Evolutionary conservation across 495 filamentous ascomycete genomes (phyloP).

Genomic region (Trypethelium eluteriae): DNA sequence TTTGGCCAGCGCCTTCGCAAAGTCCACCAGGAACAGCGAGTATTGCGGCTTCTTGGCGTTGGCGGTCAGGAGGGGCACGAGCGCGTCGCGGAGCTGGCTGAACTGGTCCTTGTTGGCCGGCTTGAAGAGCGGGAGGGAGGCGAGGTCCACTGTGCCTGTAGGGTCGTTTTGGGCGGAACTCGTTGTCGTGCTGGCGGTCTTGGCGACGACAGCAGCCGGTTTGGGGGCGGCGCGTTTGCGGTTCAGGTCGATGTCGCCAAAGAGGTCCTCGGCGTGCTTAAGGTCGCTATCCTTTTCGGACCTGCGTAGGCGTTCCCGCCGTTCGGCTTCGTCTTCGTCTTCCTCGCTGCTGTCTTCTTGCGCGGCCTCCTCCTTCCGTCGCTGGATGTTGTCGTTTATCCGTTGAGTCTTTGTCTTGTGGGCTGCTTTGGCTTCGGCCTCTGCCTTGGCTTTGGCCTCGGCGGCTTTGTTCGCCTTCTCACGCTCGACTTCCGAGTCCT

Average conservation of each 20-base stretch:
- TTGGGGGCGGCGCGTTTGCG: conserved; percentile 42
- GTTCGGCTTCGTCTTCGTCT: conserved; percentile 62
- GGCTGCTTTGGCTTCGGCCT: conserved; percentile 81
- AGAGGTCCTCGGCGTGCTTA: conserved; percentile 84
- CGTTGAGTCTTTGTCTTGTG: conserved; percentile 88
- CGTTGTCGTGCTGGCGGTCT: not conserved
- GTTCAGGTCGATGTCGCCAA: conserved; percentile 60
- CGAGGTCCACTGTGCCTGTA: conserved; percentile 69
- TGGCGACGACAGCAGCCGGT: conserved; percentile 48
- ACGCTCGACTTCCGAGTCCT: conserved; percentile 93
- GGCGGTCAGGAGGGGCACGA: conserved; percentile 63
- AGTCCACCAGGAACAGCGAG: conserved; percentile 79
- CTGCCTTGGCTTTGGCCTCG: conserved; percentile 80
- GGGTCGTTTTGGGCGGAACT: conserved; percentile 52
- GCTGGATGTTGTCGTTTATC: conserved; percentile 40
- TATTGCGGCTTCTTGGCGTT: conserved; percentile 89
- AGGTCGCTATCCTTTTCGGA: conserved; percentile 86
- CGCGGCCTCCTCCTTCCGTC: conserved; percentile 42
- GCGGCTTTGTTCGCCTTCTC: conserved; percentile 85
- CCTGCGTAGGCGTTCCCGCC: conserved; percentile 61
- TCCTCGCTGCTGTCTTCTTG: conserved; percentile 53
- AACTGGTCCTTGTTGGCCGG: conserved; percentile 83
- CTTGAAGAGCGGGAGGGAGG: conserved; percentile 74
- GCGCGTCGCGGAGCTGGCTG: conserved; percentile 58
- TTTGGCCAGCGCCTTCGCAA: conserved; percentile 76